Percentiles rank a stretch among this genome's conserved stretches.
These are phyloP conservation scores for Purshia tridentata DNA, from an alignment of 306 rosid genomes.

Conservation along the genomic window DNA sequence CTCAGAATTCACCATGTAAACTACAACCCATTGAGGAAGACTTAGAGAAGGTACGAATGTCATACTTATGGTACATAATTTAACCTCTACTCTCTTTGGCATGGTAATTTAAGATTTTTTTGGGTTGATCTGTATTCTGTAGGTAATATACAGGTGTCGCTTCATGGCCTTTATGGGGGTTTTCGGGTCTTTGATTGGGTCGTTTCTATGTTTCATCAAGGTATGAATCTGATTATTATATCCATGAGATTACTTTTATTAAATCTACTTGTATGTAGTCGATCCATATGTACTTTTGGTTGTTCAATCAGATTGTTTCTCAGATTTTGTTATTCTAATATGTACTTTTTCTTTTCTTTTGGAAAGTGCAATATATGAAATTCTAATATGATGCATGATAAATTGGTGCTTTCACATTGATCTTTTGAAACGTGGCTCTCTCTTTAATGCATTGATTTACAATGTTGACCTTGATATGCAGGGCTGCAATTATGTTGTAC, in stretches of 20 bases:
- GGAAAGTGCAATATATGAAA: too few relatives aligned
- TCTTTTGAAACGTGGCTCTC: not conserved
- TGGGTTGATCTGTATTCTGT: constrained; percentile 34
- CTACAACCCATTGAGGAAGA: constrained; percentile 45
- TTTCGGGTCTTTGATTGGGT: constrained; percentile 78
- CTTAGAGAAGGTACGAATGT: constrained; percentile 53
- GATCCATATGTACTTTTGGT: too few relatives aligned
- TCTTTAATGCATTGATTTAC: constrained; percentile 22
- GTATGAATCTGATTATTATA: constrained; percentile 43
- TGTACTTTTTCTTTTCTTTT: not conserved
- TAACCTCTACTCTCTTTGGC: too few relatives aligned
- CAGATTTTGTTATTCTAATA: not conserved
- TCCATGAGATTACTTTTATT: not conserved
- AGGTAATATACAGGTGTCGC: constrained; percentile 74
- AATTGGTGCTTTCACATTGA: not conserved
- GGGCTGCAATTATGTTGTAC: constrained; percentile 69
- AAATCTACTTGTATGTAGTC: not conserved
- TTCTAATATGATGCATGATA: not conserved
- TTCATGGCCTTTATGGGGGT: constrained; percentile 79
- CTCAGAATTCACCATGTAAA: constrained; percentile 23
- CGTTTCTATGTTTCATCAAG: constrained; percentile 77
- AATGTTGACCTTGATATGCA: constrained; percentile 35
- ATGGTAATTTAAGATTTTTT: not conserved
- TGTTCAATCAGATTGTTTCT: not conserved
- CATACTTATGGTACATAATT: not conserved